Evolutionary conservation across 768 basidiomycete genomes (phyloP).

Genomic region (Collybia mongolica): DNA sequence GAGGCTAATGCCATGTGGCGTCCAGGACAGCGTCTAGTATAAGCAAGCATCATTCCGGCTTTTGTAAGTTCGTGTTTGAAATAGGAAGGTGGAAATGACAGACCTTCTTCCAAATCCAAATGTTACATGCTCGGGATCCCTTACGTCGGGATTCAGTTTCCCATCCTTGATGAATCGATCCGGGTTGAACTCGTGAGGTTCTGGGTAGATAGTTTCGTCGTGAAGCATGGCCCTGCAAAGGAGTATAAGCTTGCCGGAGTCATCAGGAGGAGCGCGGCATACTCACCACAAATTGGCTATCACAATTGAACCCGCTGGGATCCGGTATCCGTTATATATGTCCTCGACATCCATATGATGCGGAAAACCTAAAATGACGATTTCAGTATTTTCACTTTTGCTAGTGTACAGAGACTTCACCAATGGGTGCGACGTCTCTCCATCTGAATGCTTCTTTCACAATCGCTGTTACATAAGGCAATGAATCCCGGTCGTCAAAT

Average conservation of each 20-base stretch:
- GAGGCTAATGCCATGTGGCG: conserved; percentile 23
- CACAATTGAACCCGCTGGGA: conserved; percentile 30
- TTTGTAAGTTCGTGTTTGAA: too few relatives aligned
- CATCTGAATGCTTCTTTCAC: conserved; percentile 30
- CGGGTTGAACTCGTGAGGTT: conserved; percentile 31
- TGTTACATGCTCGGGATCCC: conserved; percentile 14
- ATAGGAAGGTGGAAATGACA: too few relatives aligned
- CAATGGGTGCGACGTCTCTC: conserved; percentile 21
- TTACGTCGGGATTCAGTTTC: conserved; percentile 13
- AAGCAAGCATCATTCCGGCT: not conserved
- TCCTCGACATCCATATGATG: conserved; percentile 28
- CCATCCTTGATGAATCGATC: conserved; percentile 34
- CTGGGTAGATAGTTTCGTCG: conserved; percentile 29
- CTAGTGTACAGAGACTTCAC: conserved; percentile 8
- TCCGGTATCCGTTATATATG: conserved; percentile 32
- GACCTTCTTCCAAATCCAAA: conserved; percentile 25
- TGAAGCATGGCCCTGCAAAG: conserved; percentile 27
- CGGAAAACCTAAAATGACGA: conserved; percentile 21
- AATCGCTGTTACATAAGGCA: conserved; percentile 33
- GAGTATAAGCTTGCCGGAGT: conserved; percentile 5
- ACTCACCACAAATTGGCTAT: conserved; percentile 28
- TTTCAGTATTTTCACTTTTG: not conserved
- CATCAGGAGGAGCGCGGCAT: not conserved
- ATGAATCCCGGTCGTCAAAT: conserved; percentile 22
- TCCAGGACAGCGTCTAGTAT: conserved; percentile 27